These are phyloP conservation scores for Guillardia theta DNA, from an alignment of 78 protist species.

Conservation along the genomic window DNA sequence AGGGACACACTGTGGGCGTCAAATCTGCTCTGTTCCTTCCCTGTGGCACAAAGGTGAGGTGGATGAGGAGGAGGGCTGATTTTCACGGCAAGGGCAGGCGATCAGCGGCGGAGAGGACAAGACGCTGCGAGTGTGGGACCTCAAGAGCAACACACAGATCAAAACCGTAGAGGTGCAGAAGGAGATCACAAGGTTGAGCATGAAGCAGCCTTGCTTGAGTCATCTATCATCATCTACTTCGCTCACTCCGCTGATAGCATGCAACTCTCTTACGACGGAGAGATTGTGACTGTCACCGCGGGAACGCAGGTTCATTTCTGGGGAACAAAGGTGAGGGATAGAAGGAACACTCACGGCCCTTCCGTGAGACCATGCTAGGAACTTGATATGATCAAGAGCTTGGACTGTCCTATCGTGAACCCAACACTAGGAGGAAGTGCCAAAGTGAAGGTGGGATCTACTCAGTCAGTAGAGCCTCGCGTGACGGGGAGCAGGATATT, in stretches of 20 bases:
- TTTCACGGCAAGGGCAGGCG: neutral
- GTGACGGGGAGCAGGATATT: neutral
- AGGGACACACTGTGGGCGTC: neutral
- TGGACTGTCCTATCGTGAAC: constrained; percentile 21
- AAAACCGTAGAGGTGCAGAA: neutral
- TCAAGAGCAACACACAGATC: neutral
- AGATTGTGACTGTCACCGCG: neutral
- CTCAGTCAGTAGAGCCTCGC: neutral
- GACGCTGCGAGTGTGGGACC: neutral
- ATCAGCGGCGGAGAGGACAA: neutral
- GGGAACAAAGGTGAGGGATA: neutral
- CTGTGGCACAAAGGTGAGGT: neutral
- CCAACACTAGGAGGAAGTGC: neutral
- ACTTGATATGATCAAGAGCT: neutral
- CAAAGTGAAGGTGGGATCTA: neutral
- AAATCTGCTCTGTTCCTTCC: neutral
- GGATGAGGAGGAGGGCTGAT: too few relatives aligned
- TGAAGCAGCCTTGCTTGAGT: too few relatives aligned
- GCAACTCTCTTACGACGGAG: neutral
- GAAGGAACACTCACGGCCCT: too few relatives aligned
- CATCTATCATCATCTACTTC: too few relatives aligned
- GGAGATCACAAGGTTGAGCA: neutral
- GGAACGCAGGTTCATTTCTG: neutral
- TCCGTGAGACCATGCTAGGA: too few relatives aligned
- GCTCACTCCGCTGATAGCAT: too few relatives aligned